phyloP scores from a whole-genome alignment of 306 rosid species.

The Quercus engelmannii region DNA sequence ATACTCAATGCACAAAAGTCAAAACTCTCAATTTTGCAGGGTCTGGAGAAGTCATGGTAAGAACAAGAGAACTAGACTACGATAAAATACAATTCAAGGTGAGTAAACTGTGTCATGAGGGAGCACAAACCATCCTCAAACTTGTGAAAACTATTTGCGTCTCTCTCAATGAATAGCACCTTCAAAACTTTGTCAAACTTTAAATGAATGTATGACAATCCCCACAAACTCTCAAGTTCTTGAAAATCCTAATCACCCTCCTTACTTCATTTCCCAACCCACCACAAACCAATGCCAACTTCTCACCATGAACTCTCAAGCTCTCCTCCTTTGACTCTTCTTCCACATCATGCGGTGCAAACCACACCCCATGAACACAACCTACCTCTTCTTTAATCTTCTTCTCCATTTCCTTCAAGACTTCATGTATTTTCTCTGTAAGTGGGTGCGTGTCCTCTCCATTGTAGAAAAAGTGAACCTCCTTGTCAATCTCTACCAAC shows the following conservation, averaged over 20 bases:
- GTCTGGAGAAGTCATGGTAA: too few species aligned
- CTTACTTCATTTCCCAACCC: slow-evolving; percentile 23
- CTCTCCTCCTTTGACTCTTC: slow-evolving; percentile 64
- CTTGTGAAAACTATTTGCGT: slow-evolving; percentile 63
- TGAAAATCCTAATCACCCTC: slow-evolving; percentile 43
- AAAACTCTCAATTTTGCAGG: too few species aligned
- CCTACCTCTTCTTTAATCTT: slow-evolving; percentile 50
- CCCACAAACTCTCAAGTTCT: slow-evolving; percentile 62
- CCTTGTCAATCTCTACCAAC: slow-evolving; percentile 66
- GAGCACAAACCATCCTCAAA: slow-evolving; percentile 50
- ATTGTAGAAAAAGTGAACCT: slow-evolving; percentile 55
- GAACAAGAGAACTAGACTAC: too few species aligned
- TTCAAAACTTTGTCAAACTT: slow-evolving; percentile 50
- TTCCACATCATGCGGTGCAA: slow-evolving; percentile 60
- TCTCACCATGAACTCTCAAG: slow-evolving; percentile 63
- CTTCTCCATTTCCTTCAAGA: slow-evolving; percentile 51
- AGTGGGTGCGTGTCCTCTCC: slow-evolving; percentile 48
- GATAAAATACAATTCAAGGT: too few species aligned
- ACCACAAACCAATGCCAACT: slow-evolving; percentile 49
- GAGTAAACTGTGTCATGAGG: too few species aligned
- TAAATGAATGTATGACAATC: slow-evolving; percentile 57
- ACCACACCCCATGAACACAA: slow-evolving; percentile 40
- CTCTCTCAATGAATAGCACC: slow-evolving; percentile 45
- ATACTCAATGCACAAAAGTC: too few species aligned
- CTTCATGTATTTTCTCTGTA: slow-evolving; percentile 41